phyloP scores from a whole-genome alignment of 208 protist genomes.

The Novymonas esmeraldas region DNA sequence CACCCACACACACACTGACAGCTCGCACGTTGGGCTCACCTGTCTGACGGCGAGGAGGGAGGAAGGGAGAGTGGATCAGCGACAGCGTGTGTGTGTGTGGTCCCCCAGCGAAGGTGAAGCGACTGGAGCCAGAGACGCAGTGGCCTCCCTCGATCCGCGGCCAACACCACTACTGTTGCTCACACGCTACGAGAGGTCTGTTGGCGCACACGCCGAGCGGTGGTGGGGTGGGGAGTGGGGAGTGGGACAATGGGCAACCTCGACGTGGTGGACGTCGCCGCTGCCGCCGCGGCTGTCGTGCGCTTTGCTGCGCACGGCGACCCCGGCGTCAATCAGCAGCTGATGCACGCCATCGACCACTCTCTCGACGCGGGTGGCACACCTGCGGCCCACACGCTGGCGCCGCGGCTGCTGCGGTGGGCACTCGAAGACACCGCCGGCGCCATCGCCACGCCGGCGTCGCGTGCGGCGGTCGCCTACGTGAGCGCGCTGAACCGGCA shows the following conservation, averaged over 20 bases:
- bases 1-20: no score
- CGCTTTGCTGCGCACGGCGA: slow-evolving; percentile 23
- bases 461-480: slow-evolving; percentile 29
- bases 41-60: no score
- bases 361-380: slow-evolving; percentile 23
- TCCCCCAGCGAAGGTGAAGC: no score
- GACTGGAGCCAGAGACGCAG: no score
- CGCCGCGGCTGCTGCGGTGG: slow-evolving; percentile 51
- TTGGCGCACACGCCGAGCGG: no score
- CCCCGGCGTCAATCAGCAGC: slow-evolving; percentile 13
- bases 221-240: not conserved
- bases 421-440: slow-evolving; percentile 13
- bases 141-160: no score
- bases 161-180: no score
- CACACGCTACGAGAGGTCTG: no score
- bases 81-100: no score
- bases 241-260: not conserved
- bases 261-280: not conserved
- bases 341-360: slow-evolving; percentile 29
- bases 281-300: slow-evolving; percentile 14
- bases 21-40: no score
- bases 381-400: slow-evolving; percentile 23
- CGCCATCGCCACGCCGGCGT: slow-evolving; percentile 1
- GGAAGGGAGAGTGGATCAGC: no score
- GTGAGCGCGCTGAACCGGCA: slow-evolving; percentile 65